Base-by-base conservation (phyloP, 495 filamentous ascomycete genomes). In the Lophiostoma macrostomum region DNA sequence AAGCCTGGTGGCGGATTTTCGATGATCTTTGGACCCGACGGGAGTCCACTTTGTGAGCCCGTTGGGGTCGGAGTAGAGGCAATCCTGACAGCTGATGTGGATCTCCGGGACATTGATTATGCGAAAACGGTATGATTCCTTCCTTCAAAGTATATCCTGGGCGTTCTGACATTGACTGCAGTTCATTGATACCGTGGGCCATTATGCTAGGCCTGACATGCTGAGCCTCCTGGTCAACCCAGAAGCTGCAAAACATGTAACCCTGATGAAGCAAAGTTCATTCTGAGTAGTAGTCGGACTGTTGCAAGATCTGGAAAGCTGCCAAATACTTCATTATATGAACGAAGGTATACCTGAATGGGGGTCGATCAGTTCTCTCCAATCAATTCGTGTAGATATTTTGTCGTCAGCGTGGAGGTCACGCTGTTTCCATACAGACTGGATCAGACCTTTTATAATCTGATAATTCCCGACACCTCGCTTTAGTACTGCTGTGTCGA, bases 121-220 rank as follows among this genome's bases (percentile, higher is more conserved):
- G 53, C 66, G 0, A 72, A 69, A 44, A 22, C 45, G 11, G 48
- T 51, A 42, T 2, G 29, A 6, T 23, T 16, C 8, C n/a, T n/a
- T n/a, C 29, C 28, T 13, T 46, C 10, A 22, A 16, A 4, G 11
- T 16, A 5, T 46, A 14, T 46, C 32, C 8, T 12, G 7, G 10
- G 3, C 14, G 14, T n/a, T 22, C 31, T 51, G 23, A 51, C 25
- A 7, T 3, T 29, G 10, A 14, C 16, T 19, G 8, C 27, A 51
- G 39, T 66, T 71, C 16, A 31, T 65, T 0, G 69, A 74, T 53
- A 43, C 50, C 0, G 43, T 50, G 0, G 70, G 70, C 0, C 67
- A 71, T 50, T 71, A 73, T 45, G 61, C 63, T 13, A 51, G 69
- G 8, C 67, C 70, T 10, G 73, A 71, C 58, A 37, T 71, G 29